Base-by-base conservation (phyloP, 78 protist genomes). In the Chrysochromulina tobinii region DNA sequence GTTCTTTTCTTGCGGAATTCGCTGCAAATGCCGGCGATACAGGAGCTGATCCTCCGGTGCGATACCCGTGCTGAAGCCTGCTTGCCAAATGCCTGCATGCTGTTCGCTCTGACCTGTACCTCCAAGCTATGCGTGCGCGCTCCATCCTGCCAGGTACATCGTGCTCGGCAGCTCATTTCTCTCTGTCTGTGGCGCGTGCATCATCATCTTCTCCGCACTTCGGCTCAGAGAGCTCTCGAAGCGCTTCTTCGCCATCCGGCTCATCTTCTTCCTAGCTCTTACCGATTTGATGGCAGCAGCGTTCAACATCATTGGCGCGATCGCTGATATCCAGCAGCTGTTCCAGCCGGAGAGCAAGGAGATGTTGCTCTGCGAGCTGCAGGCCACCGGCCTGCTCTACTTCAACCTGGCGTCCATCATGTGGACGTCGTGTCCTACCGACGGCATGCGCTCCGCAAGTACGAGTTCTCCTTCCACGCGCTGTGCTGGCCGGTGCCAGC, bases 201-300 rank as follows among this genome's bases (percentile, higher is more conserved):
- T 75, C n/a, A 25, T 75, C 50, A 4, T 75, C 50, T 18, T 38
- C 38, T 75, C 84, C 23, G 58, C 15, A 58, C 17, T 50, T 21
- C 54, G 84, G 48, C 51, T 75, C 57, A 18, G 55, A 18, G 84
- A 75, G 57, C 84, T 75, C 58, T 75, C 84, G 27, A 50, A 50
- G 53, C 54, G 84, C 59, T 75, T 75, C 84, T 75, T 75, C 84
- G 84, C 84, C 17, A 75, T 75, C 12, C 57, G 84, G 57, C 84
- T 75, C 9, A 75, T 75, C 84, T 3, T 18, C 48, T 75, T 15
- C 84, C n/a, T 75, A 11, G 5, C 84, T 7, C n/a, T 75, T 3
- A 18, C 84, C 21, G 57, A 75, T 58, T 5, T 4, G 9, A 7
- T 75, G 7, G 84, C 84, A 15, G 3, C 59, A 4, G 17, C 51